Percentiles rank a stretch among this genome's conserved stretches.
Evolutionary conservation across 352 stramenopile species (phyloP).

Genomic region (Blastocystis sp.): DNA sequence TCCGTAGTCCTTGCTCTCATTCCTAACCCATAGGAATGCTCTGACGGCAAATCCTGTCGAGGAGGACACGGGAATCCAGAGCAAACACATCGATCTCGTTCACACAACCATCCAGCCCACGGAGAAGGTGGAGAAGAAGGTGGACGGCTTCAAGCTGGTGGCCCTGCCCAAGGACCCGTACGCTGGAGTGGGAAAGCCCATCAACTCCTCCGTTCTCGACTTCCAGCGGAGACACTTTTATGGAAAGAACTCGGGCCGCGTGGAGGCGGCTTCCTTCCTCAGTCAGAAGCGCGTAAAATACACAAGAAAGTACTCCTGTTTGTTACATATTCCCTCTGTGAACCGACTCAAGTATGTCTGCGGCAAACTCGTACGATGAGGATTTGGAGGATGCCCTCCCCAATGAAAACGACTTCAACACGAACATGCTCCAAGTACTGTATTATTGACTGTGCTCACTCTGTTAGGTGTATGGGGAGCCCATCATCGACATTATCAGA

Average conservation of each 20-base stretch:
- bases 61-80: background rate
- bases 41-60: constrained; percentile 1
- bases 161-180: constrained; percentile 33
- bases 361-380: background rate
- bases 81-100: constrained; percentile 39
- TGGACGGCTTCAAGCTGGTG: constrained; percentile 54
- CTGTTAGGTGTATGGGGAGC: background rate
- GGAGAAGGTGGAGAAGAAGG: constrained; percentile 51
- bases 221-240: constrained; percentile 63
- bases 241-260: constrained; percentile 27
- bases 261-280: constrained; percentile 5
- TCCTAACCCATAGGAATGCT: constrained; percentile 8
- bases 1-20: background rate
- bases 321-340: background rate
- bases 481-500: background rate
- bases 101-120: constrained; percentile 12
- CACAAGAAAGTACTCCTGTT: background rate
- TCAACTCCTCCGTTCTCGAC: constrained; percentile 23
- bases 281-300: background rate
- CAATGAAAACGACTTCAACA: background rate
- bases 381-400: background rate
- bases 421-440: background rate
- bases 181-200: constrained; percentile 24
- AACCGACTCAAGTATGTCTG: background rate
- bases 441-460: background rate